Conservation (phyloP, 805 yeast genomes). For the Yamadazyma sp. region DNA sequence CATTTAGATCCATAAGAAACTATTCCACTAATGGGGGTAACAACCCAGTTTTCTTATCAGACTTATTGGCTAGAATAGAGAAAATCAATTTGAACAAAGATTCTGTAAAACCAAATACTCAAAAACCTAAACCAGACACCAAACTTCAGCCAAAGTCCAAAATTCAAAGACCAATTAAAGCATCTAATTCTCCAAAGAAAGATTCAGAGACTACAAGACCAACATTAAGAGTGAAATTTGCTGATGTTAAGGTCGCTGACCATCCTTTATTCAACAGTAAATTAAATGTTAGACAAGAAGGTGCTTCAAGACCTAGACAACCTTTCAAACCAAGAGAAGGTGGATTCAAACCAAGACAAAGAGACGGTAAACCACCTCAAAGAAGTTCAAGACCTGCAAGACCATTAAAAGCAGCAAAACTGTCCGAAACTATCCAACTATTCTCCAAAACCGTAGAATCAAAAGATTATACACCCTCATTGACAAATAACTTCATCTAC, state of each 20-base stretch:
- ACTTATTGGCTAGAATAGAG: constrained; percentile 36
- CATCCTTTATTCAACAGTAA: constrained; percentile 17
- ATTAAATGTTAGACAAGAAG: neutral
- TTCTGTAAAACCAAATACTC: neutral
- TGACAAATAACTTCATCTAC: constrained; percentile 29
- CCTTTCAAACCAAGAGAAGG: constrained; percentile 2
- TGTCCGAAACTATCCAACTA: constrained; percentile 3
- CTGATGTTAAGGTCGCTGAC: constrained; percentile 13
- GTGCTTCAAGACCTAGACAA: constrained; percentile 6
- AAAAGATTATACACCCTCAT: constrained; percentile 7
- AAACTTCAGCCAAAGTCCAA: neutral
- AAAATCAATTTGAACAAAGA: constrained; percentile 10
- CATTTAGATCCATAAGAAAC: constrained; percentile 9
- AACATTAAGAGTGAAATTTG: neutral
- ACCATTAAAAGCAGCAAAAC: constrained; percentile 6
- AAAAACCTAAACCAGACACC: neutral
- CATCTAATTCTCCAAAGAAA: neutral
- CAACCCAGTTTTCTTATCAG: constrained; percentile 26
- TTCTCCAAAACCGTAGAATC: constrained; percentile 8
- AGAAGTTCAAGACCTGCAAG: constrained; percentile 4
- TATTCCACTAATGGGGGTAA: constrained; percentile 8
- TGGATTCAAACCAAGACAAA: constrained; percentile 1
- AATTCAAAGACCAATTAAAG: neutral
- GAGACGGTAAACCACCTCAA: constrained; percentile 6
- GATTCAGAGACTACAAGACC: neutral